A percentile compares a stretch with the other conserved stretches of the same genome.
Evolutionary conservation across 2,329 filamentous ascomycete genomes (phyloP).

Genomic region (Iodosphaeria phyllophila): DNA sequence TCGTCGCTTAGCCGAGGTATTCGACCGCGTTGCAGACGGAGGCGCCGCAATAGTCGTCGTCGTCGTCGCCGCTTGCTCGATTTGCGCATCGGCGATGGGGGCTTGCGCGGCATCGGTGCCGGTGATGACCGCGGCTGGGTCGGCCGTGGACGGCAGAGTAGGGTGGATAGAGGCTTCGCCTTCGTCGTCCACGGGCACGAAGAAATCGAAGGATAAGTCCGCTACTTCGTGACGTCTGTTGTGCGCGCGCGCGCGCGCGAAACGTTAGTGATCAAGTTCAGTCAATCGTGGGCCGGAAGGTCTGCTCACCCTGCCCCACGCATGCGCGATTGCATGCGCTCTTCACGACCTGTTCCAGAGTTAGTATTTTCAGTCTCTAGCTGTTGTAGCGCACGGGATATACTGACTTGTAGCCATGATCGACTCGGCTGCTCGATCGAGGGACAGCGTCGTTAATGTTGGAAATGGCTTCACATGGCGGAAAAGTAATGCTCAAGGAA

Average conservation of each 20-base stretch:
- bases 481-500: too few relatives aligned
- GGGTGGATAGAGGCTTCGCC: neutral
- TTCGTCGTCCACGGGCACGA: slow-evolving; percentile 18
- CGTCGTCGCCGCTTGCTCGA: slow-evolving; percentile 1
- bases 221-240: slow-evolving; percentile 34
- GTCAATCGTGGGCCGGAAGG: too few relatives aligned
- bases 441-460: too few relatives aligned
- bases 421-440: too few relatives aligned
- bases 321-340: slow-evolving; percentile 45
- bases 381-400: too few relatives aligned
- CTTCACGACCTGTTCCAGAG: slow-evolving; percentile 29
- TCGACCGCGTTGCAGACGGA: slow-evolving; percentile 17
- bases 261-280: too few relatives aligned
- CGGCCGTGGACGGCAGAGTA: neutral
- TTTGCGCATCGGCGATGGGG: neutral
- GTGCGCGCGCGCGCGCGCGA: too few relatives aligned
- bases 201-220: slow-evolving; percentile 39
- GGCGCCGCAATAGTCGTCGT: slow-evolving; percentile 4
- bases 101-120: slow-evolving; percentile 1
- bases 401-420: too few relatives aligned
- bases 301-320: slow-evolving; percentile 40
- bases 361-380: too few relatives aligned
- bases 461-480: too few relatives aligned
- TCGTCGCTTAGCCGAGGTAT: slow-evolving; percentile 28
- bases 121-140: slow-evolving; percentile 3